A percentile compares a stretch with the other conserved stretches of the same genome.
phyloP scores from a whole-genome alignment of 2,329 filamentous ascomycete species.

The Cladosporium sp. region DNA sequence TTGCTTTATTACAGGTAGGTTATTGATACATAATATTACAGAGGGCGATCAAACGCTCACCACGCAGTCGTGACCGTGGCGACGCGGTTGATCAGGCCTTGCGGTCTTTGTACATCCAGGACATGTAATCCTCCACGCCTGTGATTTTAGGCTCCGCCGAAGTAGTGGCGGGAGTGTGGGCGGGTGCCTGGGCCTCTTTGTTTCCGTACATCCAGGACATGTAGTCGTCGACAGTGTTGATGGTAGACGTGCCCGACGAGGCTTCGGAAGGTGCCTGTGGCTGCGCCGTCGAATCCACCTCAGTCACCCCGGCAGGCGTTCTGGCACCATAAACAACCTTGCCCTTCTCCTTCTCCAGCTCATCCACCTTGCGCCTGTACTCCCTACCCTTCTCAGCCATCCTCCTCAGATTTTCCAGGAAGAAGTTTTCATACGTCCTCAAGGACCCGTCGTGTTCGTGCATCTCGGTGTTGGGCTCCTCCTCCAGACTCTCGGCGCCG shows the following conservation, averaged over 20 bases:
- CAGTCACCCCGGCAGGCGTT: not conserved
- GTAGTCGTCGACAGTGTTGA: constrained; percentile 31
- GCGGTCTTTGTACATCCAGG: constrained; percentile 22
- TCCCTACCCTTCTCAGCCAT: constrained; percentile 58
- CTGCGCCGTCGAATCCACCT: not conserved
- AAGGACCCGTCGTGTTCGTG: constrained; percentile 44
- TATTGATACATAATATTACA: constrained; percentile 1
- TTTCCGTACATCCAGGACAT: constrained; percentile 34
- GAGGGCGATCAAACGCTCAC: not conserved
- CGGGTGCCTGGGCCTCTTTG: constrained; percentile 5
- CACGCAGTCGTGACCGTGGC: not conserved
- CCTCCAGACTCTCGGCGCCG: constrained; percentile 20
- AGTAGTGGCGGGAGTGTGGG: not conserved
- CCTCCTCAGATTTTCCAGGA: constrained; percentile 45
- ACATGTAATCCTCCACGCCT: constrained; percentile 25
- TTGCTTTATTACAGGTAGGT: not conserved
- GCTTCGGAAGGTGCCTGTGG: not conserved
- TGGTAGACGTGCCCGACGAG: constrained; percentile 18
- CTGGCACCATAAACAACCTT: constrained; percentile 31
- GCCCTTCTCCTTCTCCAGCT: constrained; percentile 49
- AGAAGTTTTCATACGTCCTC: constrained; percentile 44
- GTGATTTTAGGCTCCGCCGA: constrained; percentile 11
- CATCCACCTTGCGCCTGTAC: constrained; percentile 59
- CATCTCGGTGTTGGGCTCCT: constrained; percentile 23
- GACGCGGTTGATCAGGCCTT: not conserved